Evolutionary conservation across 148 eudicot species (phyloP).

Genomic region (Silene latifolia): DNA sequence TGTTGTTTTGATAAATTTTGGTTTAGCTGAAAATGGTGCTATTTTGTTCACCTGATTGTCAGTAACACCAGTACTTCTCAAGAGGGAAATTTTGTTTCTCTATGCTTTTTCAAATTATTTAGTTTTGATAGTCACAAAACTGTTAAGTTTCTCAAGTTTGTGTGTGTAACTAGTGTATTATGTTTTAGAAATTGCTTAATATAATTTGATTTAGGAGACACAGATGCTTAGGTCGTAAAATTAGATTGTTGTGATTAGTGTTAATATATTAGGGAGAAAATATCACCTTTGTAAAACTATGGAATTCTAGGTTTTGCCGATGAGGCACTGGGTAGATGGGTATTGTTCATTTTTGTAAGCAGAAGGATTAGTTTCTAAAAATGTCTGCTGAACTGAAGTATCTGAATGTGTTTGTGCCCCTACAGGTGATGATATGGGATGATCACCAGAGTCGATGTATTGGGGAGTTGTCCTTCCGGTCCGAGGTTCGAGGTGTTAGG

Average conservation of each 20-base stretch:
- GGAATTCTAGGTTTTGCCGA: no score
- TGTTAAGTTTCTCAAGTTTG: background rate
- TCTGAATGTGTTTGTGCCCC: background rate
- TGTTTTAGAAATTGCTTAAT: background rate
- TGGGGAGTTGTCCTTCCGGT: slow-evolving; percentile 76
- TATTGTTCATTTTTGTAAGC: no score
- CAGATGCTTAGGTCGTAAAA: background rate
- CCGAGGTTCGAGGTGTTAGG: slow-evolving; percentile 76
- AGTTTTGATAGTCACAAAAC: background rate
- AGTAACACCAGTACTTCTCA: no score
- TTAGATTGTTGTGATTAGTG: background rate
- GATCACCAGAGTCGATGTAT: slow-evolving; percentile 85
- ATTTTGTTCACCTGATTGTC: background rate
- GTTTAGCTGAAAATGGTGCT: background rate
- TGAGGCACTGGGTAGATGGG: no score
- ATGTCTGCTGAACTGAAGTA: background rate
- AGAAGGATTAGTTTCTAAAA: background rate
- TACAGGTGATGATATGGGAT: slow-evolving; percentile 70
- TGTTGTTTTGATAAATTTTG: background rate
- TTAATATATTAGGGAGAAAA: no score
- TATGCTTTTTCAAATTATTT: no score
- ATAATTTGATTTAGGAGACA: background rate
- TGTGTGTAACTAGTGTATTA: no score
- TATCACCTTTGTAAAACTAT: no score
- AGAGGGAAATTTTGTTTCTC: background rate